Conservation (phyloP, 306 rosid species). For the Psophocarpus tetragonolobus region DNA sequence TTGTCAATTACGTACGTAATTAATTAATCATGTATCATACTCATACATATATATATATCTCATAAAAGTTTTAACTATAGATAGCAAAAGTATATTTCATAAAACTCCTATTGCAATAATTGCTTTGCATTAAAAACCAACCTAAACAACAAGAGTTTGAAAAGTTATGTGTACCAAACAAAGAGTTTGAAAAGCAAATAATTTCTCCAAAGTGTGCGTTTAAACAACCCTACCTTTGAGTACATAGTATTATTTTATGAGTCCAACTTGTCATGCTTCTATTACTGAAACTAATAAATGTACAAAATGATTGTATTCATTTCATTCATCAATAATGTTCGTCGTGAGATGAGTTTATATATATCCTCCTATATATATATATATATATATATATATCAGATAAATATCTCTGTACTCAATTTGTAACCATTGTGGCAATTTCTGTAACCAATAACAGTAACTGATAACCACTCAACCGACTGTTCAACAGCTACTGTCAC, state of each 20-base stretch:
- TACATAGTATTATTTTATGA: background rate
- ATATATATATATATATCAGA: no score
- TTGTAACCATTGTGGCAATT: background rate
- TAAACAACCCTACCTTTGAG: background rate
- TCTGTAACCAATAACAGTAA: background rate
- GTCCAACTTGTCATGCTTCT: background rate
- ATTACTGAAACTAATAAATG: background rate
- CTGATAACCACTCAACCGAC: background rate
- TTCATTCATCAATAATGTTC: background rate
- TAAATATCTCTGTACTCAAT: no score
- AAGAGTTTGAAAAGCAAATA: slow-evolving; percentile 5
- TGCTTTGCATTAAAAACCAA: slow-evolving; percentile 7
- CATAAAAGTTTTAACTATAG: background rate
- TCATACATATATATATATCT: background rate
- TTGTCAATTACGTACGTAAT: slow-evolving; percentile 35
- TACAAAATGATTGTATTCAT: background rate
- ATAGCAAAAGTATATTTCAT: slow-evolving; percentile 15
- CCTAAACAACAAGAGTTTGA: slow-evolving; percentile 22
- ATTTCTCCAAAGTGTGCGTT: background rate
- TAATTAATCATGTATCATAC: slow-evolving; percentile 29
- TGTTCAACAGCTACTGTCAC: background rate
- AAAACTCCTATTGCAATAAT: slow-evolving; percentile 2
- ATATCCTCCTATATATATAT: no score
- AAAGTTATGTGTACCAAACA: slow-evolving; percentile 7
- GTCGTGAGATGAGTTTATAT: background rate